Percentiles rank a stretch among this genome's conserved stretches.
These are phyloP conservation scores for Talaromyces marneffei DNA, from an alignment of 2,329 filamentous ascomycete species.

Conservation along the genomic window DNA sequence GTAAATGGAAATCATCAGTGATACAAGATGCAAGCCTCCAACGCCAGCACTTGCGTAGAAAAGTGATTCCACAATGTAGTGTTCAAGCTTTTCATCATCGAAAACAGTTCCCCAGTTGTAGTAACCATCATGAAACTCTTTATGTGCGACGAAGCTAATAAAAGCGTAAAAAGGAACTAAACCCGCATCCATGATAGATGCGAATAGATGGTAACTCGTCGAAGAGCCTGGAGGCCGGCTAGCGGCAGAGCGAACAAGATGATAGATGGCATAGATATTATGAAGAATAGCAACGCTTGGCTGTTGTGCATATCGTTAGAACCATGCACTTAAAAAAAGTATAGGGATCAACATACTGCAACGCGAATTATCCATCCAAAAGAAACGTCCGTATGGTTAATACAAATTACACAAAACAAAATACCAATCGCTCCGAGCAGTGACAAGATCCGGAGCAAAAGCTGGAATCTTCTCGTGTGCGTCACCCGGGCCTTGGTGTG, in stretches of 20 bases:
- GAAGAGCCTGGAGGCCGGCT: constrained; percentile 71
- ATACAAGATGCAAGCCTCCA: constrained; percentile 64
- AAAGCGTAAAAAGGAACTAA: constrained; percentile 60
- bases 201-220: constrained; percentile 84
- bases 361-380: constrained; percentile 72
- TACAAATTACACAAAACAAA: constrained; percentile 69
- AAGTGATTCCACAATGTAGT: constrained; percentile 58
- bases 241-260: constrained; percentile 65
- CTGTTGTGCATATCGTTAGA: constrained; percentile 47
- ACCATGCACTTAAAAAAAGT: background rate
- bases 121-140: constrained; percentile 41
- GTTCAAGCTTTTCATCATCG: constrained; percentile 47
- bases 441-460: constrained; percentile 61
- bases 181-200: constrained; percentile 64
- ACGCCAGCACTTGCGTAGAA: constrained; percentile 63
- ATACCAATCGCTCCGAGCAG: constrained; percentile 65
- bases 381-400: constrained; percentile 59
- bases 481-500: constrained; percentile 67
- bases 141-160: constrained; percentile 50
- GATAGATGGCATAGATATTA: constrained; percentile 72
- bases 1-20: constrained; percentile 66
- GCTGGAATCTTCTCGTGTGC: constrained; percentile 61
- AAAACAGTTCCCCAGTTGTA: constrained; percentile 66
- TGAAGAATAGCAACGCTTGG: constrained; percentile 68
- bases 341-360: constrained; percentile 52